These are phyloP conservation scores for Jatropha multifida DNA, from an alignment of 441 rosid species.

Conservation along the genomic window DNA sequence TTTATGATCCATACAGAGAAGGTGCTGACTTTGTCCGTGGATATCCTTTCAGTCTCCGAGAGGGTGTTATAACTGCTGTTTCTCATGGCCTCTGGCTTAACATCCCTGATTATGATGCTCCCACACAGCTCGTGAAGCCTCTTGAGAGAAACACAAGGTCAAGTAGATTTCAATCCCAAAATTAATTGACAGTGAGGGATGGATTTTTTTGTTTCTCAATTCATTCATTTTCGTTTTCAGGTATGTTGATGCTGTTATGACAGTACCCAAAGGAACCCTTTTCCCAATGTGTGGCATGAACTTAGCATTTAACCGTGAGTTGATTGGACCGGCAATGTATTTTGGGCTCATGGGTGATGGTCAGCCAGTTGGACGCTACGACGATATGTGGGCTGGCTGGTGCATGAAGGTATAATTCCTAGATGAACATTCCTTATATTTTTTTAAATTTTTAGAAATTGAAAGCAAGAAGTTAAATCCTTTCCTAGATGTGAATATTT, in stretches of 20 bases:
- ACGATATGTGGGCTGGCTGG: constrained; percentile 99
- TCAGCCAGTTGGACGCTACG: constrained; percentile 95
- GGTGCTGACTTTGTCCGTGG: constrained; percentile 91
- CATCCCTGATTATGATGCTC: constrained; percentile 97
- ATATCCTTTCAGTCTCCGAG: constrained; percentile 88
- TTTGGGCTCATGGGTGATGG: constrained; percentile 99
- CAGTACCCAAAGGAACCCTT: constrained; percentile 89
- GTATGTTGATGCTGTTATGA: constrained; percentile 89
- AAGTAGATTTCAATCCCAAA: constrained; percentile 7
- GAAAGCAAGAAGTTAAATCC: no score
- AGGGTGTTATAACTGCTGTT: constrained; percentile 77
- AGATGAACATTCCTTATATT: not conserved
- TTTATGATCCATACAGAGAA: constrained; percentile 81
- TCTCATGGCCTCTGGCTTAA: constrained; percentile 97
- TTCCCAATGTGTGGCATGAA: constrained; percentile 99
- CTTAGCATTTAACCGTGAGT: constrained; percentile 83
- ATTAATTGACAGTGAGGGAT: not conserved
- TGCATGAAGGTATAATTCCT: constrained; percentile 62
- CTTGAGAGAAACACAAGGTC: constrained; percentile 80
- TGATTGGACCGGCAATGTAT: constrained; percentile 95
- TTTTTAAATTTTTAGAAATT: not conserved
- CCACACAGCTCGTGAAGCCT: constrained; percentile 91
- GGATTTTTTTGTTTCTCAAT: not conserved
- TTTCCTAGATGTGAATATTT: not conserved
- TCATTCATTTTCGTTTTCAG: constrained; percentile 28